These are phyloP conservation scores for Cryomyces minteri DNA, from an alignment of 495 filamentous ascomycete genomes.

Conservation along the genomic window DNA sequence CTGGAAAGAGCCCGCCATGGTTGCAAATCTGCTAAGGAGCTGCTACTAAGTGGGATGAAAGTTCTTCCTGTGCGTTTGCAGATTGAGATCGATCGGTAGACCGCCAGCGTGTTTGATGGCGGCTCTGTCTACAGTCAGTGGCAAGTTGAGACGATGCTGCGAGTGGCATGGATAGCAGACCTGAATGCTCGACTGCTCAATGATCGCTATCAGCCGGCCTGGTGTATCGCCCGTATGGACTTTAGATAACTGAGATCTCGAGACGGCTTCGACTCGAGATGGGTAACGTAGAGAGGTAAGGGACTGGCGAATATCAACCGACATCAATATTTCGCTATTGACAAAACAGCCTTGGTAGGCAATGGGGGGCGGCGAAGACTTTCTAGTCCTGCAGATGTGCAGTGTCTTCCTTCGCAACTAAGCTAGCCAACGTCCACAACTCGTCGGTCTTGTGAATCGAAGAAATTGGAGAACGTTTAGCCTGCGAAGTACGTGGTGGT, in stretches of 20 bases:
- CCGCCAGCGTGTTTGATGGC: conserved; percentile 12
- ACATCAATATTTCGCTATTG: conserved; percentile 38
- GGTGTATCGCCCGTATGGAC: conserved; percentile 47
- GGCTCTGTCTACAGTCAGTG: not conserved
- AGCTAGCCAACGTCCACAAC: no score
- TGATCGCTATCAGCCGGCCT: conserved; percentile 18
- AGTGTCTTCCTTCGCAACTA: no score
- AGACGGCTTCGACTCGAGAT: conserved; percentile 50
- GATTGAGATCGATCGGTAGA: conserved; percentile 4
- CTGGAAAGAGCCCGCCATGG: conserved; percentile 18
- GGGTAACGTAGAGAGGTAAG: conserved; percentile 51
- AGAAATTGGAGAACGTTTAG: no score
- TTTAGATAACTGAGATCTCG: conserved; percentile 53
- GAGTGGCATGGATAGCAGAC: conserved; percentile 14
- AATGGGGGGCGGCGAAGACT: no score
- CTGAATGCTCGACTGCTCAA: conserved; percentile 20
- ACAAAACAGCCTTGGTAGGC: no score
- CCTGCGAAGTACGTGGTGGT: no score
- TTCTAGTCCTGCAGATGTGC: no score
- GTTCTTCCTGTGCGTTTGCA: conserved; percentile 15
- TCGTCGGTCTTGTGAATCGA: no score
- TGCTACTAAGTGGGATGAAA: conserved; percentile 11
- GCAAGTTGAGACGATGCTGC: conserved; percentile 4
- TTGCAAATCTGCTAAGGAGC: conserved; percentile 9
- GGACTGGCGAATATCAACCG: conserved; percentile 52